Percentiles rank a stretch among this genome's conserved stretches.
phyloP scores from a whole-genome alignment of 2,329 filamentous ascomycete genomes.

The Trichoderma breve region DNA sequence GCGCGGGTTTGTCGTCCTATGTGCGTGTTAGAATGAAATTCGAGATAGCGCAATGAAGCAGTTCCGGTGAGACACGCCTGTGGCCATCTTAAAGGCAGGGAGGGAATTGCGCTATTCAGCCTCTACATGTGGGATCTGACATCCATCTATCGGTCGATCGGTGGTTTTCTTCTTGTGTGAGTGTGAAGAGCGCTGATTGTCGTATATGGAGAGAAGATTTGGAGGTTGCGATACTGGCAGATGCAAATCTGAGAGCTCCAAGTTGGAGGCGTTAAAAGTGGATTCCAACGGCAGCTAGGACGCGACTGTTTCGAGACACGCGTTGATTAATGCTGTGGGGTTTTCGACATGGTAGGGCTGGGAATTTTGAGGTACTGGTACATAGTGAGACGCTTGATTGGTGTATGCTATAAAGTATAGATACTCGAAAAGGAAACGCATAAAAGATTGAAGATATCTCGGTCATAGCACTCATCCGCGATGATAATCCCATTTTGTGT shows the following conservation, averaged over 20 bases:
- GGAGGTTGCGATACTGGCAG: neutral
- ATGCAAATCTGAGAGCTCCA: neutral
- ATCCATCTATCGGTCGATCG: neutral
- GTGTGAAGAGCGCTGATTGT: neutral
- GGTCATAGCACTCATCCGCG: neutral
- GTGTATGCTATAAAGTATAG: neutral
- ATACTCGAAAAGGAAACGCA: neutral
- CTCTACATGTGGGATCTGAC: slow-evolving; percentile 18
- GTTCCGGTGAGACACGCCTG: slow-evolving; percentile 29
- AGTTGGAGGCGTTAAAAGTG: neutral
- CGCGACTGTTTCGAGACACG: slow-evolving; percentile 20
- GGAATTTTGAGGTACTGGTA: neutral
- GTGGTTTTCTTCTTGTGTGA: neutral
- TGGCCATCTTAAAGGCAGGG: slow-evolving; percentile 33
- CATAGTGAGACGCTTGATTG: neutral
- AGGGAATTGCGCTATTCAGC: neutral
- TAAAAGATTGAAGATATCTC: neutral
- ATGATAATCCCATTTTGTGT: neutral
- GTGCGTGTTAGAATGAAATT: neutral
- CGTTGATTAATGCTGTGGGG: slow-evolving; percentile 15
- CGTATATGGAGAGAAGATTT: neutral
- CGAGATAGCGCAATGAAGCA: neutral
- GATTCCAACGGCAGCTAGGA: slow-evolving; percentile 1
- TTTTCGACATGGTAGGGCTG: neutral
- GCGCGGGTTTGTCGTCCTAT: slow-evolving; percentile 50